Conservation (phyloP, 495 filamentous ascomycete genomes). For the Daldinia concentrica region DNA sequence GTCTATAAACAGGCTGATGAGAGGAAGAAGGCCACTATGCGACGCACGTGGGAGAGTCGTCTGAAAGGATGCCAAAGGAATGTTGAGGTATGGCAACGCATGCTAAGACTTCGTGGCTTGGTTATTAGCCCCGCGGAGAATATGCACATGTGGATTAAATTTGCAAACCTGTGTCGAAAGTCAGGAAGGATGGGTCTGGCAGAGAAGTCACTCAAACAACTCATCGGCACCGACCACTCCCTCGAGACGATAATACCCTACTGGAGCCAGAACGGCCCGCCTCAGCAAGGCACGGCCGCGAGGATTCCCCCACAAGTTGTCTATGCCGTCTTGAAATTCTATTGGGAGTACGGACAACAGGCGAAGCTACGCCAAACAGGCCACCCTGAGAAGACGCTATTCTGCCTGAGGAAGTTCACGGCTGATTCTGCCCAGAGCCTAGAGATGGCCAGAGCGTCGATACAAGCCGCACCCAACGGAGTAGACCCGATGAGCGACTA, state of each 20-base stretch:
- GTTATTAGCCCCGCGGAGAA: conserved; percentile 92
- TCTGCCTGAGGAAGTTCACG: conserved; percentile 83
- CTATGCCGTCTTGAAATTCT: conserved; percentile 93
- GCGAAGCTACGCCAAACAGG: conserved; percentile 50
- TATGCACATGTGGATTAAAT: conserved; percentile 99
- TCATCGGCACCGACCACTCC: conserved; percentile 68
- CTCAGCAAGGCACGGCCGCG: conserved; percentile 53
- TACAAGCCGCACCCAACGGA: conserved; percentile 62
- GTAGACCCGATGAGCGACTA: conserved; percentile 59
- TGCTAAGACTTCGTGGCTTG: conserved; percentile 92
- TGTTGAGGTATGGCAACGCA: conserved; percentile 97
- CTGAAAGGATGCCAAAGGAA: conserved; percentile 96
- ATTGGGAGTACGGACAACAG: conserved; percentile 81
- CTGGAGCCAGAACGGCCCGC: conserved; percentile 58
- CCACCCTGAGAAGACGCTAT: conserved; percentile 70
- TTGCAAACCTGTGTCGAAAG: conserved; percentile 96
- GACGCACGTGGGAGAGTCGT: conserved; percentile 92
- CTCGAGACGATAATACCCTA: conserved; percentile 66
- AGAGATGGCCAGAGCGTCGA: conserved; percentile 61
- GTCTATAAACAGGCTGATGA: conserved; percentile 92
- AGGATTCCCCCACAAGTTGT: conserved; percentile 78
- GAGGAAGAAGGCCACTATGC: conserved; percentile 88
- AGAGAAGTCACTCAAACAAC: conserved; percentile 88
- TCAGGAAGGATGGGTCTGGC: conserved; percentile 94
- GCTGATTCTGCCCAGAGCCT: conserved; percentile 78